These are phyloP conservation scores for Oryza officinalis DNA, from an alignment of 176 grass and related monocot genomes.

Conservation along the genomic window DNA sequence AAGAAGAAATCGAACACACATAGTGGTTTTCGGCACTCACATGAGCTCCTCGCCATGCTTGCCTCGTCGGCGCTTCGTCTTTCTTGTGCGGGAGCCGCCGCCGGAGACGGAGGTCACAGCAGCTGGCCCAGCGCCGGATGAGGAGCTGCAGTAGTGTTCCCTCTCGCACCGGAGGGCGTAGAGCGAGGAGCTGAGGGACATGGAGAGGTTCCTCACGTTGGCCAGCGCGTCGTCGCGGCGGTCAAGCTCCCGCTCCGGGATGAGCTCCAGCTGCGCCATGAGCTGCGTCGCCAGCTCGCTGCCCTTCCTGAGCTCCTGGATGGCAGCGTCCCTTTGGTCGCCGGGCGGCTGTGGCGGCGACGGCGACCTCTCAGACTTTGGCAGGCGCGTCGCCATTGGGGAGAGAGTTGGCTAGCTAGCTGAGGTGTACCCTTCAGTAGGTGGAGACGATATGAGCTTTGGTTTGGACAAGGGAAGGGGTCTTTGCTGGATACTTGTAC, in stretches of 20 bases:
- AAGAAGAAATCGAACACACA: not conserved
- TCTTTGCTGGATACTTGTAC: not conserved
- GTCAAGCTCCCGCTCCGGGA: constrained; percentile 29
- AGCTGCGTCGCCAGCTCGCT: constrained; percentile 26
- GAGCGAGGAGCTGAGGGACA: constrained; percentile 35
- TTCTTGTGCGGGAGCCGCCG: constrained; percentile 4
- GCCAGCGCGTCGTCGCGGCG: constrained; percentile 27
- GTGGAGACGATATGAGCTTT: constrained; percentile 14
- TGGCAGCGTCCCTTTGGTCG: constrained; percentile 22
- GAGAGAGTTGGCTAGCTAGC: not conserved
- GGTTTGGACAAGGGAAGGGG: not conserved
- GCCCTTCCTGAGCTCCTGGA: constrained; percentile 42
- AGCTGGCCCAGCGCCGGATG: not conserved
- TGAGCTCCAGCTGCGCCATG: constrained; percentile 38
- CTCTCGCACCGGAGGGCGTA: constrained; percentile 43
- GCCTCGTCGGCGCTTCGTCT: constrained; percentile 30
- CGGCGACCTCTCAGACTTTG: constrained; percentile 11
- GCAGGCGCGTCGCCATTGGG: constrained; percentile 14
- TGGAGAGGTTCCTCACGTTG: constrained; percentile 27
- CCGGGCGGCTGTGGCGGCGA: not conserved
- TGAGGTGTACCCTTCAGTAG: not conserved
- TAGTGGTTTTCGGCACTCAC: constrained; percentile 5
- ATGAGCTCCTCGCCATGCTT: constrained; percentile 13
- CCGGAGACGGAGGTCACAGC: not conserved
- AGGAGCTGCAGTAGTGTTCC: not conserved